Percentiles rank a stretch among this genome's conserved stretches.
phyloP scores from a whole-genome alignment of 495 filamentous ascomycete species.

The Corynascus novoguineensis region DNA sequence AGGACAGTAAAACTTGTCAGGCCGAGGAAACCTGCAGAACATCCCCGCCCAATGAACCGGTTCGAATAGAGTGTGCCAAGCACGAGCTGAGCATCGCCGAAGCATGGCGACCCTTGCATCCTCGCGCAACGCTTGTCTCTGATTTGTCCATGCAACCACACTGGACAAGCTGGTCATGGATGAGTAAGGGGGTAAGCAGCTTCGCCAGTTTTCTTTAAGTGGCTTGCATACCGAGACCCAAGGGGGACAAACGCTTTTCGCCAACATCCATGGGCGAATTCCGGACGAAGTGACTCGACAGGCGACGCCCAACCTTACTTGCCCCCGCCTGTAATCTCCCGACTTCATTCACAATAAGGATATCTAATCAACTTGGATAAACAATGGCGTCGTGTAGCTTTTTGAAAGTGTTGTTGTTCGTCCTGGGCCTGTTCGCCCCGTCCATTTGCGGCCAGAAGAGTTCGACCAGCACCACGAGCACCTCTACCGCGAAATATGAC shows the following conservation, averaged over 20 bases:
- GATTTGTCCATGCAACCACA: neutral
- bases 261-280: neutral
- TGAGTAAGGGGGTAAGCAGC: neutral
- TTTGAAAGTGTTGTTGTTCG: neutral
- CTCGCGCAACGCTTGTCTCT: neutral
- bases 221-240: neutral
- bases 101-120: neutral
- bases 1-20: no score
- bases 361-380: neutral
- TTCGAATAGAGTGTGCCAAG: neutral
- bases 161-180: neutral
- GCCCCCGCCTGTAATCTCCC: no score
- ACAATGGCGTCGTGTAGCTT: neutral
- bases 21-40: neutral
- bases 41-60: neutral
- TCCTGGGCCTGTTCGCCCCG: neutral
- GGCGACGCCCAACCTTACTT: neutral
- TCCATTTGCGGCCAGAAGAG: neutral
- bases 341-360: no score
- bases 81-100: neutral
- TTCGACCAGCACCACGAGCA: neutral
- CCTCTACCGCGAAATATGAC: neutral
- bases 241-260: neutral
- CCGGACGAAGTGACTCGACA: neutral
- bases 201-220: neutral